phyloP scores from a whole-genome alignment of 2,329 filamentous ascomycete species.

The Cercospora sp. region DNA sequence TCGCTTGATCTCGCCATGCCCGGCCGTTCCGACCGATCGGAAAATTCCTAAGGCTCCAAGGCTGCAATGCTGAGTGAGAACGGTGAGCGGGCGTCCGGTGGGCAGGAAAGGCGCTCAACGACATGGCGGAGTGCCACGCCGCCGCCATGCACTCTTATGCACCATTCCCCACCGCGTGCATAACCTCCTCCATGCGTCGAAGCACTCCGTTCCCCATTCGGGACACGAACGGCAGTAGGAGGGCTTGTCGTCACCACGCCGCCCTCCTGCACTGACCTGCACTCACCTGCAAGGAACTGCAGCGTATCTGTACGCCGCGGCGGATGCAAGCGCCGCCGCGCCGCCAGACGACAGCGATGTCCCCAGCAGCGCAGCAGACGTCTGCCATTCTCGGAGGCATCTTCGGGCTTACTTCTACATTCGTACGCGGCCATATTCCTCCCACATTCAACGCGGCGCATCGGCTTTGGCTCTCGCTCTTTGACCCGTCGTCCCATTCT shows the following conservation, averaged over 20 bases:
- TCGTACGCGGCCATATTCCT: background rate
- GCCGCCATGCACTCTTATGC: background rate
- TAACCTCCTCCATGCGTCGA: background rate
- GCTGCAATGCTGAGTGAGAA: background rate
- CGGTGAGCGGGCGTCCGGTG: background rate
- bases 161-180: background rate
- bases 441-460: background rate
- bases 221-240: background rate
- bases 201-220: background rate
- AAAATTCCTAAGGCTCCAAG: background rate
- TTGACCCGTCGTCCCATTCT: background rate
- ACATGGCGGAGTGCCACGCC: background rate
- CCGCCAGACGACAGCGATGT: background rate
- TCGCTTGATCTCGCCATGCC: background rate
- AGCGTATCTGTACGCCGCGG: background rate
- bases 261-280: background rate
- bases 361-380: background rate
- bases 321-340: background rate
- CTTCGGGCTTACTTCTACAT: conserved; percentile 7
- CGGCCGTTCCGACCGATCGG: background rate
- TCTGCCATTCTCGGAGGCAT: conserved; percentile 1
- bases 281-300: background rate
- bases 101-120: background rate
- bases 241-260: background rate
- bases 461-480: background rate